Base-by-base conservation (phyloP, 2,329 filamentous ascomycete species). In the Penicillium sp. region DNA sequence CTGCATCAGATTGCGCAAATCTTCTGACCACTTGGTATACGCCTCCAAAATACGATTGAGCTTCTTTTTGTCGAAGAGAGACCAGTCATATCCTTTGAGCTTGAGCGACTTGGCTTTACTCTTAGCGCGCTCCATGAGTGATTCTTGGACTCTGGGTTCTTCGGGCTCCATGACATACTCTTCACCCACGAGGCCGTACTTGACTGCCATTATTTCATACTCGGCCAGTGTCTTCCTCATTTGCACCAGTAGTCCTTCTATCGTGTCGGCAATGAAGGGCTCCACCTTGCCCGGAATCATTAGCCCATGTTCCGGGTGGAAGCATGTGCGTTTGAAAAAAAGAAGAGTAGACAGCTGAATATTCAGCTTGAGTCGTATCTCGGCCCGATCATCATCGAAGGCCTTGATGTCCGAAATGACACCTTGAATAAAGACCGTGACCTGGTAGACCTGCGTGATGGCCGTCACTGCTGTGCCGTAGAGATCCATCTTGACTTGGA, bases 21-120 rank as follows among this genome's bases (percentile, higher is more conserved):
- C 57, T 22, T 54, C 52, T 1, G 62, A 60, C 64, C 58, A 66
- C 22, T 53, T 47, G n/a, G 60, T 61, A 28, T 66, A 64, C 18
- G 58, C 50, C 2, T 61, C 59, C 9, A 64, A 41, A 7, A 64
- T 54, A 8, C 38, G 35, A 22, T 58, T 43, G 40, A 67, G 48
- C 44, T 59, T 64, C 45, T 63, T 57, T 49, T 58, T 64, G 46
- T 67, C 63, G 34, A 66, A 67, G 6, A 67, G 56, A 3, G 63
- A 60, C 64, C 64, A 67, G 53, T 67, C 58, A 27, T 61, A 62
- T 3, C 61, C 58, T 30, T 64, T 60, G 22, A 56, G 38, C 45
- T 65, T 66, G 16, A 63, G 52, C 2, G 41, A 27, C 27, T 57
- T 59, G 16, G 55, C 59, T 33, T 60, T 60, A 18, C 13, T 46